Conservation (phyloP, 73 alveolate genomes). For the Paramecium tetraurelia region DNA sequence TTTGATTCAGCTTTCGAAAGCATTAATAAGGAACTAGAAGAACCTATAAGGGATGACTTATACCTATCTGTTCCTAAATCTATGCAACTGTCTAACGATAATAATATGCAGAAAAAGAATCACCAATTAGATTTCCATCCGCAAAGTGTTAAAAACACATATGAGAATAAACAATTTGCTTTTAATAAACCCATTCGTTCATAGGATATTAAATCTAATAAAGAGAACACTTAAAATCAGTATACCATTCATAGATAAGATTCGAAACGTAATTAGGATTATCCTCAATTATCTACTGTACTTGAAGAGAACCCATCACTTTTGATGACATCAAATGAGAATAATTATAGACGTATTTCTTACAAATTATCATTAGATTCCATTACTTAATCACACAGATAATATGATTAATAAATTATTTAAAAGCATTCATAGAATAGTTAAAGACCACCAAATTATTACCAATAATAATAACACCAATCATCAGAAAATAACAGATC, state of each 20-base stretch:
- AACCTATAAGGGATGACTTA: neutral
- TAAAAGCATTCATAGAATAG: neutral
- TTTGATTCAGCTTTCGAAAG: constrained; percentile 25
- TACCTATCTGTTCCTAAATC: neutral
- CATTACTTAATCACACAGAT: neutral
- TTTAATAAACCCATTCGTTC: neutral
- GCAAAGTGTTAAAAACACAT: neutral
- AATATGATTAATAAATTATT: neutral
- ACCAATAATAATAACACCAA: neutral
- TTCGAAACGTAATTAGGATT: neutral
- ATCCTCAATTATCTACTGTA: neutral
- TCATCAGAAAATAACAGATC: neutral
- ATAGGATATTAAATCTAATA: neutral
- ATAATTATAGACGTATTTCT: neutral
- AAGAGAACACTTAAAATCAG: neutral
- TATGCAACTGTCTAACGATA: neutral
- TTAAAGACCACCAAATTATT: constrained; percentile 2
- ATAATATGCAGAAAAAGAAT: neutral
- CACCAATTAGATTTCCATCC: neutral
- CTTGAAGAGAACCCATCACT: neutral
- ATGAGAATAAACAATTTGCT: neutral
- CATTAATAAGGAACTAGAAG: neutral
- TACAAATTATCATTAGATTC: neutral
- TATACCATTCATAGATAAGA: neutral
- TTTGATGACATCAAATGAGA: neutral